Conservation (phyloP, 2,329 filamentous ascomycete species). For the Davidsoniella eucalypti region DNA sequence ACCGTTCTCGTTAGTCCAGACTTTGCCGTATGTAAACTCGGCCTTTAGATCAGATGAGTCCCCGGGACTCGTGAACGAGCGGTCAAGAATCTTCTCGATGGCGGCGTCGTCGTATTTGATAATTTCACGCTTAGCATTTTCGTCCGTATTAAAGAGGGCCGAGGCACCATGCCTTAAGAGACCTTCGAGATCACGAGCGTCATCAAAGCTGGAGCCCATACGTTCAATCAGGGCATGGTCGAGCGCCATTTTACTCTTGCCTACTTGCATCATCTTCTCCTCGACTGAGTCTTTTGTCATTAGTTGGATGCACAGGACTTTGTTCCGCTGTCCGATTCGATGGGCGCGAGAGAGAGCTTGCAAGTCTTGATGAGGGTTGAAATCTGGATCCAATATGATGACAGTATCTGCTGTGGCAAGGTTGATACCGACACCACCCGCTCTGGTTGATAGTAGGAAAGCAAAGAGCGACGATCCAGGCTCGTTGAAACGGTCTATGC, state of each 20-base stretch:
- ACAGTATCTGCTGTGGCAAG: constrained; percentile 93
- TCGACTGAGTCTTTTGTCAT: constrained; percentile 81
- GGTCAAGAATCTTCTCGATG: constrained; percentile 82
- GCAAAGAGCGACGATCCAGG: constrained; percentile 70
- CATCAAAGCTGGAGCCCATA: constrained; percentile 71
- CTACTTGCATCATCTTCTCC: constrained; percentile 92
- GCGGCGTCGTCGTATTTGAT: constrained; percentile 69
- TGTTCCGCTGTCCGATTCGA: constrained; percentile 89
- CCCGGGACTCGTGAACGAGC: constrained; percentile 53
- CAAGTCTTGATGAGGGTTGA: constrained; percentile 95
- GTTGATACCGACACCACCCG: constrained; percentile 94
- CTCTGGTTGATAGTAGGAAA: constrained; percentile 83
- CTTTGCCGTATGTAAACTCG: constrained; percentile 71
- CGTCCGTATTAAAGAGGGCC: constrained; percentile 53
- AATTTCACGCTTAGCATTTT: constrained; percentile 50
- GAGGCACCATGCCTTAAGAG: constrained; percentile 78
- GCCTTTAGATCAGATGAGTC: constrained; percentile 33
- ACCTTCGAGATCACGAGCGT: constrained; percentile 64
- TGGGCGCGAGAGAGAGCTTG: constrained; percentile 90
- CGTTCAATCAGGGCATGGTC: constrained; percentile 90
- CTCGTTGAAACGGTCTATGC: constrained; percentile 86
- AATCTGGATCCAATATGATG: constrained; percentile 92
- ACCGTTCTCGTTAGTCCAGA: constrained; percentile 76
- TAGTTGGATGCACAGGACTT: constrained; percentile 87
- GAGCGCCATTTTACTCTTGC: constrained; percentile 86